phyloP scores from a whole-genome alignment of 495 filamentous ascomycete genomes.

The Annulohypoxylon nitens region DNA sequence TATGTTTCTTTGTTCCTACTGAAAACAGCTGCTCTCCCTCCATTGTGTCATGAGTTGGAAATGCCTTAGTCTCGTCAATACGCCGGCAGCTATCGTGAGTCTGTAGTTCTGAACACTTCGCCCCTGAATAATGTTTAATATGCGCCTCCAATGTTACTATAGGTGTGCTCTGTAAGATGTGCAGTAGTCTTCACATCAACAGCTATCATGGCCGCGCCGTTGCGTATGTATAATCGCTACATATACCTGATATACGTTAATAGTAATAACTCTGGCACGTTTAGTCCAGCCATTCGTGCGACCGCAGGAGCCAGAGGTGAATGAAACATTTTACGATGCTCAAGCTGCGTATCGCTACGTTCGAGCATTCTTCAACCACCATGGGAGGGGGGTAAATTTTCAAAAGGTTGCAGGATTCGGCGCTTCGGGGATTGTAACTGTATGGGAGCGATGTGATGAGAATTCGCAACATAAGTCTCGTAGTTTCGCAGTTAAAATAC shows the following conservation, averaged over 20 bases:
- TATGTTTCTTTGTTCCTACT: conserved; percentile 29
- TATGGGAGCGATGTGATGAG: conserved; percentile 8
- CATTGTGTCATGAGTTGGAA: not conserved
- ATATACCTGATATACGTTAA: not conserved
- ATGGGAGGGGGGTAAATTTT: conserved; percentile 1
- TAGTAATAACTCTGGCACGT: not conserved
- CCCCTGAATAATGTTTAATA: conserved; percentile 1
- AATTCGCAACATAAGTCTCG: not conserved
- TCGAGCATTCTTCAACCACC: conserved; percentile 13
- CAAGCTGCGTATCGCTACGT: conserved; percentile 1
- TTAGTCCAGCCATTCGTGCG: conserved; percentile 28
- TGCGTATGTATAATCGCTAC: conserved; percentile 16
- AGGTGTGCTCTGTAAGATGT: too few relatives aligned
- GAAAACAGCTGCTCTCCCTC: conserved; percentile 15
- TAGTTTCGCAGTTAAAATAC: conserved; percentile 34
- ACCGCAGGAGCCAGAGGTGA: not conserved
- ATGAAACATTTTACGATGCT: conserved; percentile 18
- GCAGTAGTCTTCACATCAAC: not conserved
- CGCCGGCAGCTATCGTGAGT: not conserved
- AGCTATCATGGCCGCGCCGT: conserved; percentile 8
- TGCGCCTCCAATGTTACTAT: too few relatives aligned
- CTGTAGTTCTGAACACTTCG: not conserved
- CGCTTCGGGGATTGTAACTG: conserved; percentile 28
- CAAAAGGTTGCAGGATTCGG: conserved; percentile 35
- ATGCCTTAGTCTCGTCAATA: not conserved